Evolutionary conservation across 2,329 filamentous ascomycete genomes (phyloP).

Genomic region (Fusarium nisikadoi): DNA sequence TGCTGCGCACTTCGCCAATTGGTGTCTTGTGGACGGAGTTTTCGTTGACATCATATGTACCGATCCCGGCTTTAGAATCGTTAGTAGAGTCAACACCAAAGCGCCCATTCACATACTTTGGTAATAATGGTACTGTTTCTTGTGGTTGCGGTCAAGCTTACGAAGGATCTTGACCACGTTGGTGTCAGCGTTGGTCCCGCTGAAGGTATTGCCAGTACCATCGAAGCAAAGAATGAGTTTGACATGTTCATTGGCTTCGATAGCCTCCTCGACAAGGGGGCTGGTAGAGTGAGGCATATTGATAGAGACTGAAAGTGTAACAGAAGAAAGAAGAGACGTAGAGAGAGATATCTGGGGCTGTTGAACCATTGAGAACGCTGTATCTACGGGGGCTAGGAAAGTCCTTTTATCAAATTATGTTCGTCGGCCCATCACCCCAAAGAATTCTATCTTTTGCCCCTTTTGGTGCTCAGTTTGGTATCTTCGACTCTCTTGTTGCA

Average conservation of each 20-base stretch:
- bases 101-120: conserved; percentile 50
- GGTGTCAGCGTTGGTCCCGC: conserved; percentile 58
- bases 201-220: conserved; percentile 59
- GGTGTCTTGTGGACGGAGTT: conserved; percentile 51
- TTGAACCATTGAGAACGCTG: not conserved
- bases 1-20: conserved; percentile 48
- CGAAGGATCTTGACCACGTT: conserved; percentile 63
- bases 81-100: not conserved
- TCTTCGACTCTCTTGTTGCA: not conserved
- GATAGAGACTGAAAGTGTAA: too few relatives aligned
- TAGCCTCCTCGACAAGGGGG: not conserved
- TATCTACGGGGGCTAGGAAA: not conserved
- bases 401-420: not conserved
- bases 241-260: not conserved
- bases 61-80: conserved; percentile 54
- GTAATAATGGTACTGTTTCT: conserved; percentile 60
- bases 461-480: not conserved
- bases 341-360: not conserved
- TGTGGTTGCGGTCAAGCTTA: conserved; percentile 57
- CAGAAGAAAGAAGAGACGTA: not conserved
- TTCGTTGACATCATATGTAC: conserved; percentile 59
- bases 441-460: not conserved
- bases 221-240: conserved; percentile 61
- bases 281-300: not conserved
- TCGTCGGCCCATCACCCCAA: not conserved